Evolutionary conservation across 495 filamentous ascomycete genomes (phyloP), one percentile per base, ranked within the genome.

Genomic region (Penicillium verhagenii): DNA sequence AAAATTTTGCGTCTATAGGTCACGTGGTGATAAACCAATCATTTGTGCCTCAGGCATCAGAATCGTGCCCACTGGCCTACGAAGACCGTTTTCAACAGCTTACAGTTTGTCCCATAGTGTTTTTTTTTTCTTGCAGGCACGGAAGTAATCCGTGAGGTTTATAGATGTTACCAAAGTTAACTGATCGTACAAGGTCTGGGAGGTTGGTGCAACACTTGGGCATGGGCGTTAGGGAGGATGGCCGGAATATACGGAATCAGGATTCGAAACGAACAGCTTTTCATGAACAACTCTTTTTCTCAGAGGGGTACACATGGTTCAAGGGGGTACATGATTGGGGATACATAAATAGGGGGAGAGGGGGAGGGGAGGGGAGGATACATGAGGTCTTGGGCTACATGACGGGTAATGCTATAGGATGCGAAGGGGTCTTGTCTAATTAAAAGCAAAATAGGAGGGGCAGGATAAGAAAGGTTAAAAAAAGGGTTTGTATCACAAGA

Each of bases 301-400:
- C 38, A 38, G 24, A 53, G 31, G 47, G 54, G 50, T 48, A 49
- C 52, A 60, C 61, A 61, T 65, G 58, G 55, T 49, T 45, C 37
- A 47, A 49, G 46, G 31, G 50, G 5, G 29, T 48, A 57, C 49
- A 57, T 51, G 43, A 59, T 48, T 31, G 46, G 46, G 46, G 46
- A 54, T 64, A 64, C 63, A 66, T 65, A 53, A 59, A 37, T 54
- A 33, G 47, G 52, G 54, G 48, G 48, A 54, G 55, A 40, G 49
- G 35, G 39, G 28, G 33, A 35, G 29, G 20, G 33, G 47, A 45
- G 38, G 37, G 57, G 57, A 67, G 68, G 61, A 62, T 78, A 78
- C 75, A 78, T 78, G 71, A 78, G 60, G 74, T 73, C 67, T 74
- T 64, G 75, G 73, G 72, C 74, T 78, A 78, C 75, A 78, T 78